These are phyloP conservation scores for Penicillium sp. DNA, from an alignment of 2,329 filamentous ascomycete genomes.

Conservation along the genomic window DNA sequence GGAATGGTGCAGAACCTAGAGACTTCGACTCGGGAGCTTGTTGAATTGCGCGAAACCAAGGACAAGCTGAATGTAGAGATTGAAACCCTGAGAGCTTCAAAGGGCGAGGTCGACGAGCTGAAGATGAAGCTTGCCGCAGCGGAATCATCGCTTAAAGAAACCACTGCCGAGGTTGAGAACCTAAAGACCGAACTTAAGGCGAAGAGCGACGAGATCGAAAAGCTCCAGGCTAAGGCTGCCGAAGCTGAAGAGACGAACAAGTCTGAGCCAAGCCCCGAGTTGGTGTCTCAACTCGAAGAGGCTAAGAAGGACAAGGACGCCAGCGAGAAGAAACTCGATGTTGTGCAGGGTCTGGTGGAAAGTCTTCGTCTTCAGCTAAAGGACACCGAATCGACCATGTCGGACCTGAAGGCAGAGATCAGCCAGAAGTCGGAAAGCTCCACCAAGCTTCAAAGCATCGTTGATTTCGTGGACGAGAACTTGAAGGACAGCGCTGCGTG, in stretches of 20 bases:
- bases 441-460: constrained; percentile 31
- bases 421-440: constrained; percentile 36
- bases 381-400: constrained; percentile 49
- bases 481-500: constrained; percentile 35
- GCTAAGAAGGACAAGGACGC: constrained; percentile 35
- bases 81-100: constrained; percentile 39
- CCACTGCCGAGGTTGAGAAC: constrained; percentile 29
- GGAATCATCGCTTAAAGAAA: constrained; percentile 30
- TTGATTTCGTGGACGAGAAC: constrained; percentile 41
- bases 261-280: constrained; percentile 21
- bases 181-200: constrained; percentile 39
- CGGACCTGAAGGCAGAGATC: constrained; percentile 43
- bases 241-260: constrained; percentile 20
- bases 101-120: constrained; percentile 43
- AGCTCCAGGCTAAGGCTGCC: constrained; percentile 29
- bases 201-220: constrained; percentile 39
- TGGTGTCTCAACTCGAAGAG: constrained; percentile 32
- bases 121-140: constrained; percentile 33
- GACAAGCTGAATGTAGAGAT: constrained; percentile 49
- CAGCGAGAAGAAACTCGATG: constrained; percentile 51
- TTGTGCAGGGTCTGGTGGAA: constrained; percentile 54
- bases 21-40: constrained; percentile 61
- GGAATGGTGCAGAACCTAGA: constrained; percentile 64
- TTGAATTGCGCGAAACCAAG: constrained; percentile 51
- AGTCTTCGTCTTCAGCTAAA: constrained; percentile 52